Conservation (phyloP, 139 green algal genomes). For the Closterium sp. region DNA sequence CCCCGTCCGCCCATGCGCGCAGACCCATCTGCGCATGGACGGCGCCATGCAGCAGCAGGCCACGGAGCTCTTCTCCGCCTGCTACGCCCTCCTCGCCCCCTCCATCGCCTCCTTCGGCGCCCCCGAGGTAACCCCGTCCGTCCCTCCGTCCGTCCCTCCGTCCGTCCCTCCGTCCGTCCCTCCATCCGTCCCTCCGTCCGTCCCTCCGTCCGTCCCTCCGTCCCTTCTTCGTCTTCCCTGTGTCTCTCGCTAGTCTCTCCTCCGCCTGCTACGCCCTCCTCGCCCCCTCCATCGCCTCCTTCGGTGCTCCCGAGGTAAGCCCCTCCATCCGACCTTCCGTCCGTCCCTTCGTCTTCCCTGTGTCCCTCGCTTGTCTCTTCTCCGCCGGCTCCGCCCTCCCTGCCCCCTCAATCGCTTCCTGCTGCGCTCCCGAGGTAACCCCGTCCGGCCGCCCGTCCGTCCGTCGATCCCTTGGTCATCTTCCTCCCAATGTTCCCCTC, state of each 20-base stretch:
- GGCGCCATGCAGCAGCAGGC: background rate
- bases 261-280: background rate
- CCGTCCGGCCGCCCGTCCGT: no score
- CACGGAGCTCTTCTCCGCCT: background rate
- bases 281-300: no score
- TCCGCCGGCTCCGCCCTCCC: background rate
- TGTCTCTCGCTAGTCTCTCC: background rate
- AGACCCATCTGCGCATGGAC: background rate
- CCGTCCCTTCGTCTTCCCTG: background rate
- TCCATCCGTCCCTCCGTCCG: no score
- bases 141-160: background rate
- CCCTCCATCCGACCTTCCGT: background rate
- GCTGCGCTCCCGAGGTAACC: no score
- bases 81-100: background rate
- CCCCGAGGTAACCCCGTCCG: background rate
- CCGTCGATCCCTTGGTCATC: no score
- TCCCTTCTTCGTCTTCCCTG: background rate
- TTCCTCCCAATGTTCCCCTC: no score
- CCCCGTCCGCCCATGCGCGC: background rate
- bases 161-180: background rate
- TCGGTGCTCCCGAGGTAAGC: no score
- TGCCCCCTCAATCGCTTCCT: no score
- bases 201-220: background rate
- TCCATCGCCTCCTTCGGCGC: background rate
- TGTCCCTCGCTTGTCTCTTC: background rate